Base-by-base conservation (phyloP, 2,329 filamentous ascomycete genomes). In the Rosellinia necatrix region DNA sequence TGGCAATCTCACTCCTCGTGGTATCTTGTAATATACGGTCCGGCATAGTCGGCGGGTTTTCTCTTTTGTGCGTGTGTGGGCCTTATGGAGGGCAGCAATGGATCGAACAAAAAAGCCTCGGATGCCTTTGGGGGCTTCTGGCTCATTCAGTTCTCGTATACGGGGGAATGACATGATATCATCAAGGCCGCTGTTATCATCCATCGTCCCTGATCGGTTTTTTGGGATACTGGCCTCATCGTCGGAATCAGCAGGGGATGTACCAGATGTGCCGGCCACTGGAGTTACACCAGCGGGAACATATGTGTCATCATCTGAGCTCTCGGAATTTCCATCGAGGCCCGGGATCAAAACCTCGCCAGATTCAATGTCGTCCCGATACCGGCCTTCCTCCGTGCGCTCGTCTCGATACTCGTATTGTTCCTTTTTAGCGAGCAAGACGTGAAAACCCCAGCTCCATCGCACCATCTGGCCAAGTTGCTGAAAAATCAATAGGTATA, bases 371-470 rank as follows among this genome's bases (percentile, higher is more conserved):
- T 80, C 74, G 44, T 83, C 82, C 50, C 74, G 76, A 67, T 86
- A 87, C 57, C 84, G 78, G 13, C 88, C 83, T 75, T 82, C 80
- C 64, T 85, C 83, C 15, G 75, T 68, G 12, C 77, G 72, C 55
- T 83, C 76, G 29, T 80, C 67, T 46, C 83, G 79, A 56, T 89
- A 87, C 49, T 89, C 78, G 67, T 90, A 91, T 60, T 83, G 83
- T 44, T 88, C 85, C 63, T 91, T 89, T 15, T 93, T 91, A 15
- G 92, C 92, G n/a, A 99, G 79, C 15, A 99, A 80, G 32, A 97
- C 87, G 67, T 96, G 92, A 73, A 96, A 97, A 9, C 94, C 94
- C 94, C 94, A 99, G 61, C 91, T 97, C 94, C 94, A 99, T 56
- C 94, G 85, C 17, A 99, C 87, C 22, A 97, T 79, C 74, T 99